These are phyloP conservation scores for Calycina herbarum DNA, from an alignment of 2,329 filamentous ascomycete genomes.

Conservation along the genomic window DNA sequence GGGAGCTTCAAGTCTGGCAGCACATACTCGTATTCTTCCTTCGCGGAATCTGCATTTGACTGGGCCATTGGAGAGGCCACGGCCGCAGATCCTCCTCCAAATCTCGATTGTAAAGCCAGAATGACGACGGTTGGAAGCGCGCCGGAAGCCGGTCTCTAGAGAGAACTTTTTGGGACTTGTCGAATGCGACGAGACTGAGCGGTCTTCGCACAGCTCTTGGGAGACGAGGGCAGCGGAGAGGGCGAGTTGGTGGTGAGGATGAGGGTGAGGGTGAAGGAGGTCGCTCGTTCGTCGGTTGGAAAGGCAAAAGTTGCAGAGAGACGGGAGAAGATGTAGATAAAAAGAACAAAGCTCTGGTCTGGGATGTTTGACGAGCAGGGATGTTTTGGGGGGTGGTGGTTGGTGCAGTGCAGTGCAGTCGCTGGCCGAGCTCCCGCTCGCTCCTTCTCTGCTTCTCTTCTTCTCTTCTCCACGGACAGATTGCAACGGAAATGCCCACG, in stretches of 20 bases:
- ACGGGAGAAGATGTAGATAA: neutral
- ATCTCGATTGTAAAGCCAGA: slow-evolving; percentile 61
- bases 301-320: neutral
- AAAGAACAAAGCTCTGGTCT: slow-evolving; percentile 5
- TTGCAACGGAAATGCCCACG: neutral
- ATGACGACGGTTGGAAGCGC: slow-evolving; percentile 44
- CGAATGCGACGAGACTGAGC: neutral
- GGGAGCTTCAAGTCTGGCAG: slow-evolving; percentile 6
- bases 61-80: slow-evolving; percentile 69
- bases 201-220: slow-evolving; percentile 1
- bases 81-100: slow-evolving; percentile 65
- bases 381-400: neutral
- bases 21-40: slow-evolving; percentile 64
- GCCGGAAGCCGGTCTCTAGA: neutral
- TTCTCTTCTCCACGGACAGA: neutral
- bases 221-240: neutral
- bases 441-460: neutral
- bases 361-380: neutral
- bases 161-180: neutral
- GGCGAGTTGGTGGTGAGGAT: neutral
- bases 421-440: neutral
- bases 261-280: neutral
- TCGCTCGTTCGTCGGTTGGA: neutral
- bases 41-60: slow-evolving; percentile 61
- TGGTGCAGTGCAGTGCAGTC: neutral